A percentile compares a stretch with the other conserved stretches of the same genome.
Conservation (phyloP, 169 alveolate genomes). For the Plasmodium falciparum region DNA sequence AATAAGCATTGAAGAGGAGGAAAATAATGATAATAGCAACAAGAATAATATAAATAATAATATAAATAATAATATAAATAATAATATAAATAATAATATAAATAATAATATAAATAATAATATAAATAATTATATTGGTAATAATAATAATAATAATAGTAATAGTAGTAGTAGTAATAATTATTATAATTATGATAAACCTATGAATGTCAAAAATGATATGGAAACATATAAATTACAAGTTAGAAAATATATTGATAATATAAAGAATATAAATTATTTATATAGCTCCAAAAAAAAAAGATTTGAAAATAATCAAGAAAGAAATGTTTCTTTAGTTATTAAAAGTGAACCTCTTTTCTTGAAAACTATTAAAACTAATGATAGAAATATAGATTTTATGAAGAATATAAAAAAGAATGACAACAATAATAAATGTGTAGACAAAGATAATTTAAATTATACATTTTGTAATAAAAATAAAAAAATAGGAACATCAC, state of each 20-base stretch:
- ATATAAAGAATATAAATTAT: too few relatives aligned
- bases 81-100: too few relatives aligned
- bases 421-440: background rate
- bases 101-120: too few relatives aligned
- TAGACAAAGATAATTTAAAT: background rate
- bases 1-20: too few relatives aligned
- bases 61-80: too few relatives aligned
- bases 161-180: too few relatives aligned
- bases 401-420: background rate
- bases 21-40: too few relatives aligned
- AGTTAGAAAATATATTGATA: too few relatives aligned
- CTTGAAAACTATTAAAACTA: too few relatives aligned
- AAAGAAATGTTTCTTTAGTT: background rate
- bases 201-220: background rate
- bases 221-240: background rate
- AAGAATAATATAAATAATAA: too few relatives aligned
- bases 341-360: background rate
- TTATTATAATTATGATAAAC: background rate
- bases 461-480: background rate
- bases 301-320: slow-evolving; percentile 7
- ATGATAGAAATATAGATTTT: background rate
- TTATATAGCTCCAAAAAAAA: background rate
- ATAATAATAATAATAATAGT: too few relatives aligned
- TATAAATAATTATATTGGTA: too few relatives aligned
- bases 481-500: background rate